These are phyloP conservation scores for Alternaria alternata DNA, from an alignment of 2,329 filamentous ascomycete genomes.

Conservation along the genomic window DNA sequence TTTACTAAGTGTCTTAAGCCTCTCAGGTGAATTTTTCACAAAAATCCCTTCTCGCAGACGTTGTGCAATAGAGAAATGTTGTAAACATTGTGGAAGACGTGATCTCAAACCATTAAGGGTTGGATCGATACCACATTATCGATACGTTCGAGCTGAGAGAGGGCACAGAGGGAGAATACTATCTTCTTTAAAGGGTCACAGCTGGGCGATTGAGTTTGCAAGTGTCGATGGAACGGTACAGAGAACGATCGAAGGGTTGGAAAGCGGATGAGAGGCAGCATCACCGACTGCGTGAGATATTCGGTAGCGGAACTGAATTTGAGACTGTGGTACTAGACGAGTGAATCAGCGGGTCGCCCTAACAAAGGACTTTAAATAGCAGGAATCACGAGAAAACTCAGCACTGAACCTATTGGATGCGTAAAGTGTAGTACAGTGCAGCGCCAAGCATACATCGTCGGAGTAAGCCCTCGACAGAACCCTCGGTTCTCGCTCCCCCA, in stretches of 20 bases:
- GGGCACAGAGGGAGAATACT: background rate
- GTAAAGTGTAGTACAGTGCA: background rate
- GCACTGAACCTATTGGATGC: background rate
- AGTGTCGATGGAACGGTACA: background rate
- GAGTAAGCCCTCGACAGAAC: background rate
- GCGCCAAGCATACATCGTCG: background rate
- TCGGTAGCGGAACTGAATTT: background rate
- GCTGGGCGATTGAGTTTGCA: background rate
- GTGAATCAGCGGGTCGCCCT: background rate
- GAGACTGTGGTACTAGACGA: background rate
- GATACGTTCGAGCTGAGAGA: background rate
- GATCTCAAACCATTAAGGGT: background rate
- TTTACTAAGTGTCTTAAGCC: background rate
- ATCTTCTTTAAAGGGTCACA: background rate
- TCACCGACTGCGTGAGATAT: background rate
- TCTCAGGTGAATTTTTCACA: background rate
- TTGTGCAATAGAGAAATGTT: background rate
- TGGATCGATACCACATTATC: background rate
- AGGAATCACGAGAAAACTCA: background rate
- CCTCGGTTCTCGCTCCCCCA: background rate
- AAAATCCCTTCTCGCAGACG: background rate
- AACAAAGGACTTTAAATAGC: background rate
- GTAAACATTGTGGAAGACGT: background rate
- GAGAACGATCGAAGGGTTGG: background rate
- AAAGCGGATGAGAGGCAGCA: background rate